Percentiles rank a stretch among this genome's conserved stretches.
Conservation (phyloP, 108 stramenopile genomes). For the Parmales sp. region DNA sequence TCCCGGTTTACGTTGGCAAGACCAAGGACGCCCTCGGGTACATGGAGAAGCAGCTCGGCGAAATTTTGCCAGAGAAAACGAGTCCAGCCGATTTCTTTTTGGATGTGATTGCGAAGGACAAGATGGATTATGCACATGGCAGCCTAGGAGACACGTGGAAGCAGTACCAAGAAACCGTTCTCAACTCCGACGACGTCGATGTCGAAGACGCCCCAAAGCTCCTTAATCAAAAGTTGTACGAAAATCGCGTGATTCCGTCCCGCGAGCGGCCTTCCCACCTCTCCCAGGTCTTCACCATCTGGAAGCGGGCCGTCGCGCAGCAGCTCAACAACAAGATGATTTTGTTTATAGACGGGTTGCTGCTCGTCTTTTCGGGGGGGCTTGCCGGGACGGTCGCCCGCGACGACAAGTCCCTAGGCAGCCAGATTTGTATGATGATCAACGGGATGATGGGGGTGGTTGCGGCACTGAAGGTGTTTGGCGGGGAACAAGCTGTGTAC, state of each 20-base stretch:
- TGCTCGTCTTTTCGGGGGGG: background rate
- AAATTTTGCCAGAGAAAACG: background rate
- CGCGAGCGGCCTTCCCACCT: background rate
- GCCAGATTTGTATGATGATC: slow-evolving; percentile 5
- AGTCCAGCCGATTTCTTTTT: slow-evolving; percentile 1
- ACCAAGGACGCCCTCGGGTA: slow-evolving; percentile 12
- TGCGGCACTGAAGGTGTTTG: background rate
- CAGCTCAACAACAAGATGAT: background rate
- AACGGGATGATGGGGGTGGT: background rate
- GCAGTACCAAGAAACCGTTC: too few relatives aligned
- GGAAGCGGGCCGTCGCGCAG: background rate
- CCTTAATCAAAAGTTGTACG: too few relatives aligned
- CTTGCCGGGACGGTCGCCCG: background rate
- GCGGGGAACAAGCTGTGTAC: background rate
- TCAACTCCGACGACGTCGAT: too few relatives aligned
- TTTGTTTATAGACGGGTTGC: background rate
- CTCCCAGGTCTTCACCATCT: background rate
- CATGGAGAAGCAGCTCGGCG: background rate
- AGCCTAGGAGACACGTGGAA: too few relatives aligned
- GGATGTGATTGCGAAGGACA: too few relatives aligned
- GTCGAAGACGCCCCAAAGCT: too few relatives aligned
- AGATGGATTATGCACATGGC: too few relatives aligned
- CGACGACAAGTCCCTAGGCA: background rate
- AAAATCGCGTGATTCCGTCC: background rate
- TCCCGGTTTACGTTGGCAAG: slow-evolving; percentile 25